phyloP scores from a whole-genome alignment of 2,329 filamentous ascomycete genomes.

The Exophiala spinifera region DNA sequence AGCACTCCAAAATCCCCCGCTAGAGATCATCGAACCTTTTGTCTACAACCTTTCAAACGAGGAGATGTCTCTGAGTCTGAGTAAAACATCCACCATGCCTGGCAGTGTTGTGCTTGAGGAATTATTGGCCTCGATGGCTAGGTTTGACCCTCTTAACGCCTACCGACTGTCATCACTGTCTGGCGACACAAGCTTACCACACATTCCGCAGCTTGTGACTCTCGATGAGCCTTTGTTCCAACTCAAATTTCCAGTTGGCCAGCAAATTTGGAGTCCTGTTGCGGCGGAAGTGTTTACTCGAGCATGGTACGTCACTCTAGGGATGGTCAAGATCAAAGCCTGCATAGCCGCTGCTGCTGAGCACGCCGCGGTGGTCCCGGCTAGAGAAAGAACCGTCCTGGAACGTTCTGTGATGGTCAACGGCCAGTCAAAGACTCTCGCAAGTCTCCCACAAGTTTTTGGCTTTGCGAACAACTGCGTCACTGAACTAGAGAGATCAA shows the following conservation, averaged over 20 bases:
- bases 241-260: not conserved
- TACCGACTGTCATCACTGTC: not conserved
- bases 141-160: not conserved
- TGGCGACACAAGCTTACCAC: not conserved
- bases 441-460: slow-evolving; percentile 1
- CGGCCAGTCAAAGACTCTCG: not conserved
- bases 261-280: not conserved
- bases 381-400: slow-evolving; percentile 15
- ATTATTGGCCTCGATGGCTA: not conserved
- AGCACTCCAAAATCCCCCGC: not conserved
- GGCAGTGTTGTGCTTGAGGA: slow-evolving; percentile 5
- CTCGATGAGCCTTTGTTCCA: slow-evolving; percentile 18
- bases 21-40: slow-evolving; percentile 10
- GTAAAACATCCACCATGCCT: not conserved
- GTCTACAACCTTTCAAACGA: slow-evolving; percentile 15
- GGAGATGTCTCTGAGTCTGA: slow-evolving; percentile 14
- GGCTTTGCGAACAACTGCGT: slow-evolving; percentile 10
- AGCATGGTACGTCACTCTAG: slow-evolving; percentile 15
- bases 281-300: slow-evolving; percentile 6
- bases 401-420: slow-evolving; percentile 9
- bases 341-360: slow-evolving; percentile 3
- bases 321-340: slow-evolving; percentile 3
- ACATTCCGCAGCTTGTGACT: slow-evolving; percentile 8
- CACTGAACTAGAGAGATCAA: not conserved
- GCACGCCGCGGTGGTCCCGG: not conserved